Percentiles rank a stretch among this genome's conserved stretches.
Conservation (phyloP, 768 basidiomycete genomes). For the Tephrocybe sp. region DNA sequence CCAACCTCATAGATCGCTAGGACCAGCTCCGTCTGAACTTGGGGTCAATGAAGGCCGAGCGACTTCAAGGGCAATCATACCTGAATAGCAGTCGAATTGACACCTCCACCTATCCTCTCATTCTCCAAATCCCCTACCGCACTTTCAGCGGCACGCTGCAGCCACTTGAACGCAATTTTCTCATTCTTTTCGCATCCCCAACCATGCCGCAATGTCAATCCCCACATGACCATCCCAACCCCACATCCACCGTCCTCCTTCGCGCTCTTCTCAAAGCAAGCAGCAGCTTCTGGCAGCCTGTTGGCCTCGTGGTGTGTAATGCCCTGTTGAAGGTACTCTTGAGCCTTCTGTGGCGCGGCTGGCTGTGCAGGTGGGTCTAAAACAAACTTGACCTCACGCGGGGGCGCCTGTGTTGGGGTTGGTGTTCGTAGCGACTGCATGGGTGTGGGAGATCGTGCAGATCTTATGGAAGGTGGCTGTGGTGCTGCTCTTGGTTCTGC, state of each 20-base stretch:
- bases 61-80: constrained; percentile 27
- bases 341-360: constrained; percentile 38
- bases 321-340: constrained; percentile 73
- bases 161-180: constrained; percentile 77
- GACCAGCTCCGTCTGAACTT: constrained; percentile 68
- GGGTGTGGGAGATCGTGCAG: constrained; percentile 14
- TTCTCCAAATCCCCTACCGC: constrained; percentile 77
- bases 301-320: constrained; percentile 80
- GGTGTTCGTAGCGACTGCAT: background rate
- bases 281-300: constrained; percentile 64
- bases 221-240: constrained; percentile 93
- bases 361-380: constrained; percentile 3
- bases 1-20: constrained; percentile 92
- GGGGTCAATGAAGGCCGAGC: constrained; percentile 1
- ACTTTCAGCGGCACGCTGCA: constrained; percentile 77
- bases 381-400: background rate
- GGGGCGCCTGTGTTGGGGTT: background rate
- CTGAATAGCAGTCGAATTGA: constrained; percentile 55
- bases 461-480: constrained; percentile 1
- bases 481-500: constrained; percentile 12
- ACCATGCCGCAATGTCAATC: constrained; percentile 79
- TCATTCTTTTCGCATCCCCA: constrained; percentile 88
- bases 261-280: constrained; percentile 76
- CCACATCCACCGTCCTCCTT: constrained; percentile 77
- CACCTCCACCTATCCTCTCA: constrained; percentile 45